Evolutionary conservation across 345 rosid genomes (phyloP).

Genomic region (Arabidopsis suecica): DNA sequence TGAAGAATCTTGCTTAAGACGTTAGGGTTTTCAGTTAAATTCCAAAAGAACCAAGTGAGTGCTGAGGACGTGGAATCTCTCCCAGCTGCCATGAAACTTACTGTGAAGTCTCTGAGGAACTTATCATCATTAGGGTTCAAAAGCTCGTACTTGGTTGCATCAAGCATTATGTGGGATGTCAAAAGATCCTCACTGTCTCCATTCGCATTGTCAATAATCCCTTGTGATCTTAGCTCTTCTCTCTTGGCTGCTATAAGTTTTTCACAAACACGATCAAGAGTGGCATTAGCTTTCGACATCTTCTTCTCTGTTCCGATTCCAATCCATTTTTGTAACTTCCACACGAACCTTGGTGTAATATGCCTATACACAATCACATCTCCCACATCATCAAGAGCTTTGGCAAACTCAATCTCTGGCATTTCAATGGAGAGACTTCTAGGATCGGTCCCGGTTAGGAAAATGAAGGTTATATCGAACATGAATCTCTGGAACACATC

Average conservation of each 20-base stretch:
- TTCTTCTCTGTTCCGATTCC: not conserved
- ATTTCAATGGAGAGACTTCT: slow-evolving; percentile 4
- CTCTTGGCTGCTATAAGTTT: not conserved
- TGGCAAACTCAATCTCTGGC: not conserved
- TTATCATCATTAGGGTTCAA: no score
- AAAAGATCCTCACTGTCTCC: not conserved
- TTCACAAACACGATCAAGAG: not conserved
- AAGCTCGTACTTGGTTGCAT: no score
- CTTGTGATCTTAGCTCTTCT: not conserved
- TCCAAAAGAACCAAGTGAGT: no score
- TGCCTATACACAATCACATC: not conserved
- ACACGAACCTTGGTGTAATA: not conserved
- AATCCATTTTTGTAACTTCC: not conserved
- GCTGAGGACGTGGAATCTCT: no score
- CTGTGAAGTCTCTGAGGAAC: no score
- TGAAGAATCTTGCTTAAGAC: no score
- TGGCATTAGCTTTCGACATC: not conserved
- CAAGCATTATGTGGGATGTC: no score
- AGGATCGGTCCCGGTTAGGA: not conserved
- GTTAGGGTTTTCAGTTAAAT: no score
- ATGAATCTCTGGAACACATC: slow-evolving; percentile 3
- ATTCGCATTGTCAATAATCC: not conserved
- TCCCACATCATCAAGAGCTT: not conserved
- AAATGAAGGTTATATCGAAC: not conserved
- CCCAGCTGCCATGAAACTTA: no score